Base-by-base conservation (phyloP, 768 basidiomycete species). In the Mycena vitilis region DNA sequence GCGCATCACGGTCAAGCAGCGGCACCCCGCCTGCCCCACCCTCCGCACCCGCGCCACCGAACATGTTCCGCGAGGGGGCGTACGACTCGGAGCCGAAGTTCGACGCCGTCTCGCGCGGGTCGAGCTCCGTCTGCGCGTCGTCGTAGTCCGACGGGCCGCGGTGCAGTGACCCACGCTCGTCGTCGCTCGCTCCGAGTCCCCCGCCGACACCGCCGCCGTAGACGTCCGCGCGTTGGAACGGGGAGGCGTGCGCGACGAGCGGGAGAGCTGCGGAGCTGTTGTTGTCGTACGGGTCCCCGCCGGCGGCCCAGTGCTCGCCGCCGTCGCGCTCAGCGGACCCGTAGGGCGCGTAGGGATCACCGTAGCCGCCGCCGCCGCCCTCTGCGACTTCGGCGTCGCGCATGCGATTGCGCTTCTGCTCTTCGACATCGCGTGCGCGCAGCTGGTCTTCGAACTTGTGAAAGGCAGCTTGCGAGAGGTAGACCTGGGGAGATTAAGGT, bases 11-110 rank as follows among this genome's bases (percentile, higher is more conserved):
- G 71, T 94, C 92, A 44, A 87, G 79, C 48, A 92, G 73, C 51
- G 71, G 67, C 60, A 38, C 63, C 3, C 30, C 61, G 7, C 86
- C 90, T 69, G 15, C n/a, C 10, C 90, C 88, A 76, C 89, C 92
- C 69, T 95, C 92, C 23, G 12, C 25, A 2, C 89, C 85, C 68
- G 89, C 90, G 71, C 93, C 90, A 71, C 93, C 91, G 87, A 98
- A 98, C 96, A 98, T 98, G 73, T 98, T 98, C 38, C 95, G 82
- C 0, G 94, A 95, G 0, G 96, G 96, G 0, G 96, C 96, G 73
- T 98, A 98, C 0, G 93, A 93, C 76, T 98, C 96, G 4, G 94
- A 94, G 5, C 95, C 95, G 71, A 93, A 91, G 74, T 94, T 92
- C 0, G 94, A 95, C 53, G 84, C 84, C 0, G 90, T 86, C 51